Evolutionary conservation across 2,329 filamentous ascomycete genomes (phyloP).

Genomic region (Acephala macrosclerotiorum): DNA sequence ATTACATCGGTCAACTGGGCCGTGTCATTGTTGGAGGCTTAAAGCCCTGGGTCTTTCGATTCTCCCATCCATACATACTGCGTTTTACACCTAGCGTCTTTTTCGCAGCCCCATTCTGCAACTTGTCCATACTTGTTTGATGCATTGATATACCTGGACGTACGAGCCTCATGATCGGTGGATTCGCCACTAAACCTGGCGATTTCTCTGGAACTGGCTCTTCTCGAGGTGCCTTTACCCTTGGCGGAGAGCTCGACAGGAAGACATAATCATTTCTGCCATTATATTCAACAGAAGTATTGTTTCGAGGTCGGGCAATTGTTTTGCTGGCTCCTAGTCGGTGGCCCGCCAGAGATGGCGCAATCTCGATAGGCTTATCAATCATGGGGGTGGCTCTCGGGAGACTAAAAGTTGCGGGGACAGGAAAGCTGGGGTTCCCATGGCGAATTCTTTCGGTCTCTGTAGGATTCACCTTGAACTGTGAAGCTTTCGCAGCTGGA

Average conservation of each 20-base stretch:
- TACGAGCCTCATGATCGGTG: conserved; percentile 36
- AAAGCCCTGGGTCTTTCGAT: conserved; percentile 37
- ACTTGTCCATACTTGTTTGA: conserved; percentile 37
- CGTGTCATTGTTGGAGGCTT: conserved; percentile 39
- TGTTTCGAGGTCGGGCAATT: conserved; percentile 34
- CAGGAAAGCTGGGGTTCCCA: not conserved
- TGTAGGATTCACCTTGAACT: not conserved
- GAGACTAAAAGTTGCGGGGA: not conserved
- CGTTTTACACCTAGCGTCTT: conserved; percentile 57
- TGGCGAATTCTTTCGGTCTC: not conserved
- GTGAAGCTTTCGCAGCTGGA: not conserved
- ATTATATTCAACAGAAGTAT: conserved; percentile 18
- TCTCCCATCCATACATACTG: conserved; percentile 57
- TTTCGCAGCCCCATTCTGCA: conserved; percentile 40
- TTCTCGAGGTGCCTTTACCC: conserved; percentile 24
- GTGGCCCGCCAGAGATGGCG: conserved; percentile 34
- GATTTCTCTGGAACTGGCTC: conserved; percentile 21
- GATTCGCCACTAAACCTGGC: conserved; percentile 28
- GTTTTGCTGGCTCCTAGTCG: conserved; percentile 31
- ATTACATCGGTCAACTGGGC: conserved; percentile 7
- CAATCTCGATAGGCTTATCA: conserved; percentile 25
- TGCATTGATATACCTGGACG: conserved; percentile 34
- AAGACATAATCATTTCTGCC: conserved; percentile 40
- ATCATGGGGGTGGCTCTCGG: conserved; percentile 5
- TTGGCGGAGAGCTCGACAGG: conserved; percentile 42